Evolutionary conservation across 305 asterid genomes (phyloP), one percentile per base, ranked within the genome.

Genomic region (Solanum chacoense): DNA sequence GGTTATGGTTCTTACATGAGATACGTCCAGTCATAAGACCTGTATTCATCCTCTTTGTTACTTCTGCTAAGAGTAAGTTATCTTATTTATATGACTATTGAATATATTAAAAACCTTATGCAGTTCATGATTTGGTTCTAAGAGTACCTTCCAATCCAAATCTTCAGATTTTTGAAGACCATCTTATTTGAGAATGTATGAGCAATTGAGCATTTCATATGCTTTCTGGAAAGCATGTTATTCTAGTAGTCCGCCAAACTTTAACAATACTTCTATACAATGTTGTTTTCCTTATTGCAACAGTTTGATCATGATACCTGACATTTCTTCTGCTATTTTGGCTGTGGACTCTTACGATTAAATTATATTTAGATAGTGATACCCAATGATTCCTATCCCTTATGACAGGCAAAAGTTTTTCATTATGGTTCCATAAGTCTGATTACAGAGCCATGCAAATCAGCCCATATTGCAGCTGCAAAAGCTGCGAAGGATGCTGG

Each of bases 401-500:
- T 88, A 38, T 85, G 65, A 79, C 94, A 96, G 99, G 98, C 99
- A 91, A 98, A 94, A 88, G 94, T 96, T 63, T 95, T 98, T 93
- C 99, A 98, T 90, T 97, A 95, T 50, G 24, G 38, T 8, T 98
- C 99, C 1, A 96, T 98, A 93, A 98, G 99, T 93, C 93, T 96
- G 92, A 98, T 98, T 85, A 95, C 99, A 6, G 99, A 98, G 84
- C 99, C 99, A 77, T 98, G 99, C 91, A 96, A 92, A 91, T 95
- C 99, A 4, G 98, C 99, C 24, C 99, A 98, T 90, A 89, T 96
- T 85, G 98, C 98, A 78, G 99, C 99, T 35, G 89, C 96, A 77
- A 95, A 91, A 93, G 96, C 93, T 88, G 99, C 99, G 67, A 97
- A 94, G 93, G 98, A 97, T 84, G 98, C 98, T 13, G 98, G 98